phyloP scores from a whole-genome alignment of 176 grass and related monocot genomes.

The Aegilops longissima region DNA sequence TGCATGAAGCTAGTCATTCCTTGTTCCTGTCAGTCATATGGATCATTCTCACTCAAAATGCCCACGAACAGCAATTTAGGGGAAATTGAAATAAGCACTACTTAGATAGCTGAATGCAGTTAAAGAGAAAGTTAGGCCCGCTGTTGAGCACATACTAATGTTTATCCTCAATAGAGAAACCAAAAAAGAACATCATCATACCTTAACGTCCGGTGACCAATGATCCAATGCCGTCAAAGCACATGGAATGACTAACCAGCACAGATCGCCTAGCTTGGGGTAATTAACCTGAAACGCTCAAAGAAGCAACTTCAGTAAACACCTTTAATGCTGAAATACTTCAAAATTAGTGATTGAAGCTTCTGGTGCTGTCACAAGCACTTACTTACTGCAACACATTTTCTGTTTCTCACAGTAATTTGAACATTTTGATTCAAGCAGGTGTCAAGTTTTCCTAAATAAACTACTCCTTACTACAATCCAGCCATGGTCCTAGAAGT shows the following conservation, averaged over 20 bases:
- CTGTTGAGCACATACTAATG: neutral
- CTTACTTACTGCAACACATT: neutral
- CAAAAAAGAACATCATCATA: conserved; percentile 4
- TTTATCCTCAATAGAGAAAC: conserved; percentile 15
- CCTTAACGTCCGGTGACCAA: conserved; percentile 92
- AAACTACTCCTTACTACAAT: neutral
- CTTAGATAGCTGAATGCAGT: neutral
- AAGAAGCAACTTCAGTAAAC: neutral
- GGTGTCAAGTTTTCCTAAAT: neutral
- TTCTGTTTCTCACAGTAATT: neutral
- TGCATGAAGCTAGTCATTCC: conserved; percentile 72
- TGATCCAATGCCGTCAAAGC: conserved; percentile 87
- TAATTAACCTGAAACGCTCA: conserved; percentile 51
- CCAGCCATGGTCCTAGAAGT: neutral
- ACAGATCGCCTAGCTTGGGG: conserved; percentile 69
- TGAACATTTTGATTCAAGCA: neutral
- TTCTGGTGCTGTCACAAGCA: neutral
- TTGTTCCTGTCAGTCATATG: conserved; percentile 55
- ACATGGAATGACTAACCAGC: conserved; percentile 75
- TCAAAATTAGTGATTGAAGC: neutral
- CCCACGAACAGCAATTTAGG: neutral
- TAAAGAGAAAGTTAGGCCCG: neutral
- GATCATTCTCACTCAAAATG: neutral
- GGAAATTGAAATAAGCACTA: neutral
- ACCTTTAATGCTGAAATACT: neutral